Percentiles rank a stretch among this genome's conserved stretches.
These are phyloP conservation scores for Elsinoe arachidis DNA, from an alignment of 2,329 filamentous ascomycete species.

Conservation along the genomic window DNA sequence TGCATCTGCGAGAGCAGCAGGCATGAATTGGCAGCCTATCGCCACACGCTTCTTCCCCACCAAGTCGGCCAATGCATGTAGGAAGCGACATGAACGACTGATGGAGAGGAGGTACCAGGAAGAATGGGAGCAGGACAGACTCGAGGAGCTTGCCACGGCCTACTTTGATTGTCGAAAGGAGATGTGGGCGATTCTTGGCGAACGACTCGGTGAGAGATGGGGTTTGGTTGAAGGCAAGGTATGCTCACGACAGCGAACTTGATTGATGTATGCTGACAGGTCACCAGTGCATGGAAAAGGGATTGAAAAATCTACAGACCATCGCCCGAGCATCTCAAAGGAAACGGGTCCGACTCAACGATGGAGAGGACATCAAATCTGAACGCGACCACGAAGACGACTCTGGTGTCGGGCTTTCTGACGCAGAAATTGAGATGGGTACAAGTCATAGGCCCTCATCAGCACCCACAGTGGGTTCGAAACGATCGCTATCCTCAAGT, in stretches of 20 bases:
- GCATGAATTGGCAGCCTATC: conserved; percentile 78
- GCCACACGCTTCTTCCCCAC: conserved; percentile 64
- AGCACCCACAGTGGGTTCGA: neutral
- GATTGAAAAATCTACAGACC: conserved; percentile 70
- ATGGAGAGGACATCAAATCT: conserved; percentile 28
- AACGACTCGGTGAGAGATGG: conserved; percentile 49
- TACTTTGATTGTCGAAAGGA: conserved; percentile 73
- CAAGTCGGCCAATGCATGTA: conserved; percentile 75
- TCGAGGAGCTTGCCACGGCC: conserved; percentile 64
- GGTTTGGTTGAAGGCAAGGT: conserved; percentile 74
- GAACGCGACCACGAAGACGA: conserved; percentile 49
- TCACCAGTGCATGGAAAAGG: conserved; percentile 71
- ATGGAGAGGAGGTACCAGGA: conserved; percentile 65
- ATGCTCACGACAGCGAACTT: conserved; percentile 29
- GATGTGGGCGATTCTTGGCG: conserved; percentile 70
- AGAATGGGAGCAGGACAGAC: conserved; percentile 69
- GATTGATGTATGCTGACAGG: neutral
- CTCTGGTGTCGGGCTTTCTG: conserved; percentile 55
- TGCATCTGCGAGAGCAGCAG: conserved; percentile 60
- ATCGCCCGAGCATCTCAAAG: conserved; percentile 57
- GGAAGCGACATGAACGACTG: conserved; percentile 78
- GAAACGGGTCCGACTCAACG: conserved; percentile 44
- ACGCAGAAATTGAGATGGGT: conserved; percentile 35
- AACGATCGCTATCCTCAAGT: neutral
- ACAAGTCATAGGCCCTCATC: conserved; percentile 14